phyloP scores from a whole-genome alignment of 164 flowering plant genomes.

The Magnolia sinica region DNA sequence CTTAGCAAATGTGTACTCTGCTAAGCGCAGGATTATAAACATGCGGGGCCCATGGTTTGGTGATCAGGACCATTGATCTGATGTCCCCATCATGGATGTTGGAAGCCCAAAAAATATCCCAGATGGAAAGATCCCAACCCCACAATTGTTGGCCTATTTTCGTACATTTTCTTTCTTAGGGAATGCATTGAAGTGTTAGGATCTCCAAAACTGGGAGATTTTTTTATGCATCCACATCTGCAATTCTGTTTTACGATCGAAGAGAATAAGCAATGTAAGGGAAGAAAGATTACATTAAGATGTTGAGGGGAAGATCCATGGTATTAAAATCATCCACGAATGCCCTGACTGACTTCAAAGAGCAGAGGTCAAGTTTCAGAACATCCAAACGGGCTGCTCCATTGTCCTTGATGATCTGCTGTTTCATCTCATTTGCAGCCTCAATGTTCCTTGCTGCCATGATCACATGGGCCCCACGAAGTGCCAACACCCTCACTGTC shows the following conservation, averaged over 20 bases:
- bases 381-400: constrained; percentile 51
- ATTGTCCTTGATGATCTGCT: constrained; percentile 47
- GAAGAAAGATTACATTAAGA: constrained; percentile 54
- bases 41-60: too few relatives aligned
- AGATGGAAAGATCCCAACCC: too few relatives aligned
- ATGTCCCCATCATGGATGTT: too few relatives aligned
- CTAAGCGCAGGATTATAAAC: too few relatives aligned
- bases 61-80: too few relatives aligned
- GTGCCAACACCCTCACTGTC: constrained; percentile 82
- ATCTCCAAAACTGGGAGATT: too few relatives aligned
- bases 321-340: constrained; percentile 58
- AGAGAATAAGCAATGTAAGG: neutral
- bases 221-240: neutral
- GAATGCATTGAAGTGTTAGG: too few relatives aligned
- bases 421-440: constrained; percentile 71
- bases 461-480: constrained; percentile 70
- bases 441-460: constrained; percentile 80
- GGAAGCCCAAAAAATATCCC: too few relatives aligned
- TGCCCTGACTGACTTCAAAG: constrained; percentile 57
- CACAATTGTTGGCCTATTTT: too few relatives aligned
- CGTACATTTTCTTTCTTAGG: too few relatives aligned
- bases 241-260: too few relatives aligned
- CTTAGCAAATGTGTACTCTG: too few relatives aligned
- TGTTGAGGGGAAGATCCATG: constrained; percentile 80
- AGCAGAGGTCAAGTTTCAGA: constrained; percentile 72